These are phyloP conservation scores for Colletotrichum orbiculare DNA, from an alignment of 2,329 filamentous ascomycete genomes.

Conservation along the genomic window DNA sequence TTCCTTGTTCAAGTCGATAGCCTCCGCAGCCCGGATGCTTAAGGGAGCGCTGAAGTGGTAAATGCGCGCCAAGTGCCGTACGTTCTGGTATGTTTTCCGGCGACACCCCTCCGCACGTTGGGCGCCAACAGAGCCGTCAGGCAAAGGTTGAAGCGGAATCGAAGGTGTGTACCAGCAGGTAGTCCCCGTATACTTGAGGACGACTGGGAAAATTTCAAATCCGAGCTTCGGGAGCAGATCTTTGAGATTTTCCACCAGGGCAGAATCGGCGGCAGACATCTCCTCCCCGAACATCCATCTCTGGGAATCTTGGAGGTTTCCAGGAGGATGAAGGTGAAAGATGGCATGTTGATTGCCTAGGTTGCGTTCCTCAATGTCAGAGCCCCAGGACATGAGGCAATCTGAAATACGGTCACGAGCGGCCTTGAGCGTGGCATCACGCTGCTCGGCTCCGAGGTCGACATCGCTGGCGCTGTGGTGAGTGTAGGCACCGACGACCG, in stretches of 20 bases:
- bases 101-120: constrained; percentile 1
- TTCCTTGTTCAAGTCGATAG: constrained; percentile 5
- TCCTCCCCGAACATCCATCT: constrained; percentile 5
- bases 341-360: constrained; percentile 20
- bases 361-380: constrained; percentile 4
- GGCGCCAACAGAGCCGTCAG: not conserved
- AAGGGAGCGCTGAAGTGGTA: constrained; percentile 12
- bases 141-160: not conserved
- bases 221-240: constrained; percentile 13
- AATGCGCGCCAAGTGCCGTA: constrained; percentile 19
- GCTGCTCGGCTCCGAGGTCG: not conserved
- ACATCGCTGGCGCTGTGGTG: not conserved
- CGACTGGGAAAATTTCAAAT: constrained; percentile 30
- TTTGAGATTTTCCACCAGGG: constrained; percentile 7
- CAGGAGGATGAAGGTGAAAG: constrained; percentile 27
- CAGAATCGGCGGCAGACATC: constrained; percentile 19
- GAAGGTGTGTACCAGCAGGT: constrained; percentile 17
- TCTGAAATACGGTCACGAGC: not conserved
- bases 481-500: constrained; percentile 14
- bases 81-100: constrained; percentile 30
- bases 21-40: constrained; percentile 8
- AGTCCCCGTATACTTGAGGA: constrained; percentile 27
- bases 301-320: constrained; percentile 15
- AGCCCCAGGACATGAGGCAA: constrained; percentile 14
- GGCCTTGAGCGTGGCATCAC: constrained; percentile 3